Evolutionary conservation across 192 early-diverging fungal genomes (phyloP).

Genomic region (Podila epicladia): DNA sequence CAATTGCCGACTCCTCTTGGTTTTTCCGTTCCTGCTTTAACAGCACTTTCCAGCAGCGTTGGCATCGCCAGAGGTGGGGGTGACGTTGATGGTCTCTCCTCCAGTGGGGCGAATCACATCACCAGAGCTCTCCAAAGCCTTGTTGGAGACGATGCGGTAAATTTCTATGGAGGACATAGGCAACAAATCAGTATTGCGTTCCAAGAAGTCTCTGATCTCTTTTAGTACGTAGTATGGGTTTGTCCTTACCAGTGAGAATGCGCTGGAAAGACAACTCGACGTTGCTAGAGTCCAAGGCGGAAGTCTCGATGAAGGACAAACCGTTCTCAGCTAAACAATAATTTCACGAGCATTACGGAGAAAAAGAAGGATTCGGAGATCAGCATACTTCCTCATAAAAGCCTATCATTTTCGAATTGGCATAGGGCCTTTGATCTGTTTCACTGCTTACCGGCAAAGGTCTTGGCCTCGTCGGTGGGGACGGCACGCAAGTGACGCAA

Average conservation of each 20-base stretch:
- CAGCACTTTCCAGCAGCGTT: slow-evolving; percentile 72
- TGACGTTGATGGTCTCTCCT: slow-evolving; percentile 78
- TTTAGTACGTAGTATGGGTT: not conserved
- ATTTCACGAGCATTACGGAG: too few relatives aligned
- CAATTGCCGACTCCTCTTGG: not conserved
- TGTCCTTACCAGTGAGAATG: slow-evolving; percentile 85
- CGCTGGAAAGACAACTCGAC: slow-evolving; percentile 96
- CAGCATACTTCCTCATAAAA: too few relatives aligned
- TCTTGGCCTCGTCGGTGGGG: slow-evolving; percentile 97
- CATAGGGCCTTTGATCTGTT: too few relatives aligned
- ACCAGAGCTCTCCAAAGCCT: slow-evolving; percentile 86
- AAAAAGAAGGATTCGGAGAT: too few relatives aligned
- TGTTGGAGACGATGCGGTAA: slow-evolving; percentile 97
- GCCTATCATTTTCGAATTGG: too few relatives aligned
- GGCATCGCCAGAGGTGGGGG: slow-evolving; percentile 65
- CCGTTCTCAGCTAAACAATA: slow-evolving; percentile 76
- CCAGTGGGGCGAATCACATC: slow-evolving; percentile 74
- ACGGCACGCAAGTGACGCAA: slow-evolving; percentile 95
- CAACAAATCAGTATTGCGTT: not conserved
- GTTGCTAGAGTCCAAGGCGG: slow-evolving; percentile 96
- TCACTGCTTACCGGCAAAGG: slow-evolving; percentile 76
- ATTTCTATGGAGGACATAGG: slow-evolving; percentile 68
- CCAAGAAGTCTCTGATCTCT: not conserved
- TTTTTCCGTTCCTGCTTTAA: slow-evolving; percentile 51
- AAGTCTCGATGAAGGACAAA: slow-evolving; percentile 98